A percentile compares a stretch with the other conserved stretches of the same genome.
Evolutionary conservation across 805 yeast species (phyloP).

Genomic region (Teunomyces funiuensis): DNA sequence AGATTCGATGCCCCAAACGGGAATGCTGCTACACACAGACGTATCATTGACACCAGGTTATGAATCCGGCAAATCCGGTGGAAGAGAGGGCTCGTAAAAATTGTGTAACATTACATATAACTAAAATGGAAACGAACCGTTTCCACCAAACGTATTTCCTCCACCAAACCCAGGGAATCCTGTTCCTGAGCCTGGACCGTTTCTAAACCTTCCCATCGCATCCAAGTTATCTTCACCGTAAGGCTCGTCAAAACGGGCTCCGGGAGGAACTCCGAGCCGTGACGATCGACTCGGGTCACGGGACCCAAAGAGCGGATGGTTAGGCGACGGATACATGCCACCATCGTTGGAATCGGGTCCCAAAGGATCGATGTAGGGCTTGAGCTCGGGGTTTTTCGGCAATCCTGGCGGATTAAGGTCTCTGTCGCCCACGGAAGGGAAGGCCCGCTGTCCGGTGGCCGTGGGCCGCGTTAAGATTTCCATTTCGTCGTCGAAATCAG

Average conservation of each 20-base stretch:
- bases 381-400: conserved; percentile 40
- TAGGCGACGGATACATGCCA: conserved; percentile 55
- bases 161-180: conserved; percentile 12
- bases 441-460: conserved; percentile 7
- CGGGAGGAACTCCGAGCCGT: conserved; percentile 41
- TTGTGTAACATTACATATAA: background rate
- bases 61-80: too few relatives aligned
- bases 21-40: background rate
- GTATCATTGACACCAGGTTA: too few relatives aligned
- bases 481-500: conserved; percentile 55
- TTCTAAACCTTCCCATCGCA: conserved; percentile 41
- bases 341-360: conserved; percentile 29
- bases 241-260: conserved; percentile 56
- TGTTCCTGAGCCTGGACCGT: conserved; percentile 16
- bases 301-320: conserved; percentile 51
- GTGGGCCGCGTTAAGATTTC: conserved; percentile 28
- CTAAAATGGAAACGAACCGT: conserved; percentile 6
- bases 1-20: background rate
- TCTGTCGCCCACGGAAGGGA: conserved; percentile 45
- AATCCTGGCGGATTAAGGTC: conserved; percentile 52
- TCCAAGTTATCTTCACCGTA: conserved; percentile 44
- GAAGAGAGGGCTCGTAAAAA: too few relatives aligned
- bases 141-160: background rate
- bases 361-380: conserved; percentile 46
- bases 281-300: conserved; percentile 22